Evolutionary conservation across 2,329 filamentous ascomycete genomes (phyloP), one percentile per base, ranked within the genome.

Genomic region (Penicillium psychrosexuale): DNA sequence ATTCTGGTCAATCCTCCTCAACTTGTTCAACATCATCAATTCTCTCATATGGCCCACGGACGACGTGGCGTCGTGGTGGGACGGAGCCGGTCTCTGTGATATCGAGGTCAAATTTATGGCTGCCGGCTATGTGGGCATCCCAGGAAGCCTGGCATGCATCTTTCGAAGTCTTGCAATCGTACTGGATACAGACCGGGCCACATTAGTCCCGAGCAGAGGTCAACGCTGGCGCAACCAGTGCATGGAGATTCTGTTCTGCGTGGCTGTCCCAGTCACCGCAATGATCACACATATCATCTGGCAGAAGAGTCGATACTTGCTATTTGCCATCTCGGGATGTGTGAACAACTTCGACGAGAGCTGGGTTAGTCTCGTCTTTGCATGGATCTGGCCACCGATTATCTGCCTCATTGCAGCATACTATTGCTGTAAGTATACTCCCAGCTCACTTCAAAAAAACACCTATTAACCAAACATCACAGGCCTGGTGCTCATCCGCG

Each of bases 1-100:
- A 46, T 65, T 76, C 47, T 86, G 82, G 77, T 72, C 82, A 50
- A 70, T 81, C 24, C 54, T 84, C n/a, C 68, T 79, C 55, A 86
- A 87, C 62, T 53, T 85, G 50, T 77, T 82, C 67, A 81, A 78
- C 60, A 77, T 84, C 58, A 69, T 84, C 74, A 89, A 89, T 64
- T 76, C 84, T 1, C 67, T 87, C 47, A 79, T 88, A 57, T 90
- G 86, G 86, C 79, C 81, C 0, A 81, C 76, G 8, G 82, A 86
- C 59, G 74, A 87, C 59, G 63, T 80, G 12, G 36, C 64, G 0
- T 67, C 72, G 6, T 84, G 82, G 80, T 89, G 80, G 78, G 69
- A 79, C 55, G 87, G 87, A 5, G 65, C 68, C 5, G 80, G 78
- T 2, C 80, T 86, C 55, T 90, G 87, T 70, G 86, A 90, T 67